Evolutionary conservation across 768 basidiomycete species (phyloP).

Genomic region (Suillus plorans): DNA sequence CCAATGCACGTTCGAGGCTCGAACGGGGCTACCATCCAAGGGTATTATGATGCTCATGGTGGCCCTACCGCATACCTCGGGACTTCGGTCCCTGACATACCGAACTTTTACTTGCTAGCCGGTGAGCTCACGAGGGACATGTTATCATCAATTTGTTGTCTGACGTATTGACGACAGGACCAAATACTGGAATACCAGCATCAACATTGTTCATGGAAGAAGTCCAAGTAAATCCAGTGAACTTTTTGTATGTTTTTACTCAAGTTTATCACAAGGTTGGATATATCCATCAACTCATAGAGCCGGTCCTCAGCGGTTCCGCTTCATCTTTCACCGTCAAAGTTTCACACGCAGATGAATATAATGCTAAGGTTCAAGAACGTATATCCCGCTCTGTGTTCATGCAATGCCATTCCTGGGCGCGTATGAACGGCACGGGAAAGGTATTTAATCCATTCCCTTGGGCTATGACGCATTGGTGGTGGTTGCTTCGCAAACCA

Average conservation of each 20-base stretch:
- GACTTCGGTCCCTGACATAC: constrained; percentile 34
- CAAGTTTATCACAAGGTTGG: constrained; percentile 18
- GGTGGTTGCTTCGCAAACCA: constrained; percentile 35
- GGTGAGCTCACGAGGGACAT: constrained; percentile 18
- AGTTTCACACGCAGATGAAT: constrained; percentile 22
- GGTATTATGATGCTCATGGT: constrained; percentile 28
- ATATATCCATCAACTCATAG: constrained; percentile 29
- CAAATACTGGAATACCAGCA: constrained; percentile 24
- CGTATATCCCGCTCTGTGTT: constrained; percentile 22
- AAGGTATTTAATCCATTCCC: constrained; percentile 42
- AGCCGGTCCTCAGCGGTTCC: constrained; percentile 25
- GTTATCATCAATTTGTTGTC: background rate
- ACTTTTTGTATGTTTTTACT: background rate
- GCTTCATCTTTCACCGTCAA: constrained; percentile 24
- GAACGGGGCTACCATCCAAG: constrained; percentile 21
- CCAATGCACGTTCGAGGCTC: constrained; percentile 25
- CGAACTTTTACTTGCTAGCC: constrained; percentile 34
- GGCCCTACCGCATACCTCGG: constrained; percentile 37
- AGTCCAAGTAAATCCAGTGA: constrained; percentile 21
- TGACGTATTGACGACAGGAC: constrained; percentile 15
- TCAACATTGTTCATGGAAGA: constrained; percentile 30
- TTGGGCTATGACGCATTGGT: constrained; percentile 33
- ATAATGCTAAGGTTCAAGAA: constrained; percentile 24
- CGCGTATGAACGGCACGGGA: constrained; percentile 36
- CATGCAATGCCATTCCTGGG: constrained; percentile 41